Conservation (phyloP, 116 monocot species). For the Trichopus zeylanicus region DNA sequence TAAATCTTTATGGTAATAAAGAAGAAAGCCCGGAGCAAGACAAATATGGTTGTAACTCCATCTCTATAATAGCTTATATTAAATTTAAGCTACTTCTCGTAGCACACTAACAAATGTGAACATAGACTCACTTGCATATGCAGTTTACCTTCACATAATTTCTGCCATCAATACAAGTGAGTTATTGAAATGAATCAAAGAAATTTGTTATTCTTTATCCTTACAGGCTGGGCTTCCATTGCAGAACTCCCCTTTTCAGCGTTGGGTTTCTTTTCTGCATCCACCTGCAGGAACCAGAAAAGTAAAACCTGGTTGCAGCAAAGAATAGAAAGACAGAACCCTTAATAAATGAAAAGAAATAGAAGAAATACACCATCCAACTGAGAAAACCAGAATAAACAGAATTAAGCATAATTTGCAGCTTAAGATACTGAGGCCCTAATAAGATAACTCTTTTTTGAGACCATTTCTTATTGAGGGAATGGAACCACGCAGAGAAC, state of each 20-base stretch:
- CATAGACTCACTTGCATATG: slow-evolving; percentile 98
- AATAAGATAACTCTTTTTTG: too few relatives aligned
- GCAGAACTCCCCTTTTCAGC: slow-evolving; percentile 26
- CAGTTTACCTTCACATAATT: slow-evolving; percentile 72
- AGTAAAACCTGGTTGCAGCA: neutral
- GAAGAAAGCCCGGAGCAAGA: too few relatives aligned
- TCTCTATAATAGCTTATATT: too few relatives aligned
- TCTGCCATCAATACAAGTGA: neutral
- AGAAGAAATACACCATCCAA: too few relatives aligned
- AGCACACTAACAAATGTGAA: slow-evolving; percentile 80
- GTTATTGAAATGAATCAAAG: neutral
- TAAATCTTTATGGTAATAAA: too few relatives aligned
- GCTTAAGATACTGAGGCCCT: too few relatives aligned
- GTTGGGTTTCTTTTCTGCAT: slow-evolving; percentile 64
- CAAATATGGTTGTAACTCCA: too few relatives aligned
- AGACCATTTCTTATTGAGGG: too few relatives aligned
- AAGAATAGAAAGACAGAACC: neutral
- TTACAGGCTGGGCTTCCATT: slow-evolving; percentile 58
- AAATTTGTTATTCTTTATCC: slow-evolving; percentile 10
- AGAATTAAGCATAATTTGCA: too few relatives aligned
- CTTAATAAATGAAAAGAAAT: too few relatives aligned
- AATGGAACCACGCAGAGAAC: too few relatives aligned
- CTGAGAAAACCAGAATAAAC: too few relatives aligned
- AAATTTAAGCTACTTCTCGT: slow-evolving; percentile 87
- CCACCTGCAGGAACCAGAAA: slow-evolving; percentile 35